Percentiles rank a stretch among this genome's conserved stretches.
phyloP scores from a whole-genome alignment of 345 rosid species.

The Euphorbia peplus region DNA sequence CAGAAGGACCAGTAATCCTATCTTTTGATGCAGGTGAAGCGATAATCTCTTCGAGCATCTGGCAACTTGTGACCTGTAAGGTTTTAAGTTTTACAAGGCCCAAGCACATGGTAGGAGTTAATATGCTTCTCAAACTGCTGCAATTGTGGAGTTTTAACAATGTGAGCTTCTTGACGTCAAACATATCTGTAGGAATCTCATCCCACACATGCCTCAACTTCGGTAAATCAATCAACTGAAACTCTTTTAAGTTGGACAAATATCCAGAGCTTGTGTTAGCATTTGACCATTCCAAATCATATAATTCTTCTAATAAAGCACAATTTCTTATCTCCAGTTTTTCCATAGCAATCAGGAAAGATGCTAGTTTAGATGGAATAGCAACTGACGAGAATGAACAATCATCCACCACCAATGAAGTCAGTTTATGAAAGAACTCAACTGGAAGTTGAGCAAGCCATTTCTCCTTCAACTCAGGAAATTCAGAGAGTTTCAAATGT shows the following conservation, averaged over 20 bases:
- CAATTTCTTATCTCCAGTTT: neutral
- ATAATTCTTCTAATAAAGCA: neutral
- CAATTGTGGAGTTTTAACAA: neutral
- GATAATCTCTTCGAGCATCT: conserved; percentile 4
- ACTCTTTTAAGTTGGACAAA: neutral
- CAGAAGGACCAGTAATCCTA: too few relatives aligned
- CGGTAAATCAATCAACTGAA: conserved; percentile 10
- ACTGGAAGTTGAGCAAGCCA: conserved; percentile 5
- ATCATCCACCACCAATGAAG: neutral
- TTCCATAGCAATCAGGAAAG: neutral
- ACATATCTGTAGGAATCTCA: neutral
- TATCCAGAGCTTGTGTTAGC: neutral
- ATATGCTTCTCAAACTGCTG: neutral
- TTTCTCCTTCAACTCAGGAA: neutral
- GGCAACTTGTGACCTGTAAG: conserved; percentile 8
- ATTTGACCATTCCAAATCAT: neutral
- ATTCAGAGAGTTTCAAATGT: conserved; percentile 4
- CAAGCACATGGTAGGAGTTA: neutral
- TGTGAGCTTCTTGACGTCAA: neutral
- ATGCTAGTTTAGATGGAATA: conserved; percentile 1
- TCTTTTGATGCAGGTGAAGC: neutral
- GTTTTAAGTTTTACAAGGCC: conserved; percentile 3
- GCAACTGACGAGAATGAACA: neutral
- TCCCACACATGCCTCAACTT: neutral
- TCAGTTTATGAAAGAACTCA: neutral